These are phyloP conservation scores for Gymnopilus dilepis DNA, from an alignment of 768 basidiomycete genomes.

Conservation along the genomic window DNA sequence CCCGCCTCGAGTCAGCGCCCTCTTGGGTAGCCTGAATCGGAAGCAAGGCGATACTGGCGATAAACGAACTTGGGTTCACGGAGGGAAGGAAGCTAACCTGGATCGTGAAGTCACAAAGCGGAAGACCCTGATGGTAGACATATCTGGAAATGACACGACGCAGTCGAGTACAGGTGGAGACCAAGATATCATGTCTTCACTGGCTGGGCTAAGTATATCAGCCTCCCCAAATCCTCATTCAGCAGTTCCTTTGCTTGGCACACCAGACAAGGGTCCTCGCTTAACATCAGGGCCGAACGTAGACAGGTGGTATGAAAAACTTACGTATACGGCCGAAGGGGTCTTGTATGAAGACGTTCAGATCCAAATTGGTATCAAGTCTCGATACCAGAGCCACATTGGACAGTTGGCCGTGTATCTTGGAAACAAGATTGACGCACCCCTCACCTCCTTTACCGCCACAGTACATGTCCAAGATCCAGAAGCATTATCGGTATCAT, in stretches of 20 bases:
- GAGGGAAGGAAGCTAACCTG: conserved; percentile 90
- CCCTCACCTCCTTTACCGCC: conserved; percentile 92
- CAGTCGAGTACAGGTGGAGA: conserved; percentile 28
- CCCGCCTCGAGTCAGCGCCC: conserved; percentile 91
- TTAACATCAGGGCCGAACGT: conserved; percentile 73
- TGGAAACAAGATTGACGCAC: conserved; percentile 90
- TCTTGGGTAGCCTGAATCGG: conserved; percentile 85
- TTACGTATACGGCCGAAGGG: conserved; percentile 81
- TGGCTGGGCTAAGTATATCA: conserved; percentile 76
- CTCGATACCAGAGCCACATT: conserved; percentile 92
- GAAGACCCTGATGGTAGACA: conserved; percentile 46
- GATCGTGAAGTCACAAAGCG: conserved; percentile 71
- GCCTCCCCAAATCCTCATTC: conserved; percentile 25
- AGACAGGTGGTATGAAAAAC: conserved; percentile 88
- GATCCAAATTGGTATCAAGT: conserved; percentile 95
- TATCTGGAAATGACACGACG: conserved; percentile 44
- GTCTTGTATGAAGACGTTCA: conserved; percentile 95
- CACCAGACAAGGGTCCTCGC: conserved; percentile 51
- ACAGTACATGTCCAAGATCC: conserved; percentile 75
- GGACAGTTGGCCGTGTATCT: conserved; percentile 95
- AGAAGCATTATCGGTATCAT: conserved; percentile 78
- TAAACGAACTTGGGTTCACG: conserved; percentile 94
- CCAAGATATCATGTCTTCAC: conserved; percentile 67
- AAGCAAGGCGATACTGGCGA: conserved; percentile 94
- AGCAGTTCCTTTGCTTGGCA: conserved; percentile 19